Evolutionary conservation across 2,329 filamentous ascomycete species (phyloP).

Genomic region (Botryosphaeria dothidea): DNA sequence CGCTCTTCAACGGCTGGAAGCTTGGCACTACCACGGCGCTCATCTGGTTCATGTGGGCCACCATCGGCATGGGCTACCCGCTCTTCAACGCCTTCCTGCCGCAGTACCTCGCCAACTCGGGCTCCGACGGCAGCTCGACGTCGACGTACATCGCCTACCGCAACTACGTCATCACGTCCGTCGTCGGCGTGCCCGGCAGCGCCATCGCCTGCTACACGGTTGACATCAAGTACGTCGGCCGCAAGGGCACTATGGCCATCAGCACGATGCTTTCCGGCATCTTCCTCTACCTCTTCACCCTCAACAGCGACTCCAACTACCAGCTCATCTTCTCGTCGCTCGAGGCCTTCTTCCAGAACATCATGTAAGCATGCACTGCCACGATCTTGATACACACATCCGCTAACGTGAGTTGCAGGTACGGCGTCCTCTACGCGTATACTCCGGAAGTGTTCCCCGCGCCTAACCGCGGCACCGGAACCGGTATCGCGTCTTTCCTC

Average conservation of each 20-base stretch:
- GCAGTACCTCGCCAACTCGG: conserved; percentile 71
- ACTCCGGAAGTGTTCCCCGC: conserved; percentile 77
- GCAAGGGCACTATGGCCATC: conserved; percentile 69
- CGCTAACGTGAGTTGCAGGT: conserved; percentile 32
- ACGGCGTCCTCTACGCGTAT: conserved; percentile 74
- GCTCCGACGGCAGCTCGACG: conserved; percentile 27
- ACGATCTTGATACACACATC: not conserved
- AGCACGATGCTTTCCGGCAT: conserved; percentile 67
- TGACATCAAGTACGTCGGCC: conserved; percentile 69
- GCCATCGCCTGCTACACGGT: conserved; percentile 74
- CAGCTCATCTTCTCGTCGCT: conserved; percentile 68
- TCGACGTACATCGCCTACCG: conserved; percentile 59
- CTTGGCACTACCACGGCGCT: conserved; percentile 51
- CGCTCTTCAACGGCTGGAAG: conserved; percentile 57
- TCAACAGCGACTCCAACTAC: conserved; percentile 56
- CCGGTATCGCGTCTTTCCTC: conserved; percentile 70
- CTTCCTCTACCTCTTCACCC: conserved; percentile 67
- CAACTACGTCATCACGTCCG: conserved; percentile 78
- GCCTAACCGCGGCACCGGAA: conserved; percentile 69
- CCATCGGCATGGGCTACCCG: conserved; percentile 83
- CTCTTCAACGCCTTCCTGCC: conserved; percentile 91
- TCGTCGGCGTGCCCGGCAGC: conserved; percentile 75
- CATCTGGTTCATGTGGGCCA: conserved; percentile 79
- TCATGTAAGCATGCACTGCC: conserved; percentile 25
- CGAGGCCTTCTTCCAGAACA: conserved; percentile 66